A percentile compares a stretch with the other conserved stretches of the same genome.
Evolutionary conservation across 495 filamentous ascomycete species (phyloP).

Genomic region (Astrocystis sublimbata): DNA sequence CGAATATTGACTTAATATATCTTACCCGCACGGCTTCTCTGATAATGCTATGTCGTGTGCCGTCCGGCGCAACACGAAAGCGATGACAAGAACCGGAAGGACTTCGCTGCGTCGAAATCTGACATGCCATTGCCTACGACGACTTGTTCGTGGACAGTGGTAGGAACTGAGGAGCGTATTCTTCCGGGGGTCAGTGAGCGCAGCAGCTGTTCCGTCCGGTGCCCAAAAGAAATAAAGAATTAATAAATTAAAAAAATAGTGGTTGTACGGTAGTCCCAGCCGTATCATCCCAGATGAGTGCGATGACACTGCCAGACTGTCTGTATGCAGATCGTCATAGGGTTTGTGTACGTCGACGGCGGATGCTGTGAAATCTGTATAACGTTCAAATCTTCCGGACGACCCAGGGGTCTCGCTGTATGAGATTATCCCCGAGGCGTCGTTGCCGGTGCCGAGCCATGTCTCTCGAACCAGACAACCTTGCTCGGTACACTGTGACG

Average conservation of each 20-base stretch:
- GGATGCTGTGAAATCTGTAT: neutral
- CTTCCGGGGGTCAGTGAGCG: too few relatives aligned
- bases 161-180: neutral
- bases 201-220: neutral
- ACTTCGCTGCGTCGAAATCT: neutral
- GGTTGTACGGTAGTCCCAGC: neutral
- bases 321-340: neutral
- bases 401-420: neutral
- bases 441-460: neutral
- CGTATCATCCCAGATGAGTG: neutral
- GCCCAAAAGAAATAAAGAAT: too few relatives aligned
- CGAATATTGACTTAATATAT: neutral
- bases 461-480: neutral
- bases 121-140: neutral
- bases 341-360: too few relatives aligned
- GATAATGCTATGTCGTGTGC: neutral
- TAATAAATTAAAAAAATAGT: too few relatives aligned
- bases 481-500: neutral
- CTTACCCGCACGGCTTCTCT: neutral
- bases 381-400: neutral
- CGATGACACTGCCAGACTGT: neutral
- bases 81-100: neutral
- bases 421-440: neutral
- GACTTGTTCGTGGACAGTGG: neutral
- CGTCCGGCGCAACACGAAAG: neutral